Evolutionary conservation across 441 rosid species (phyloP).

Genomic region (Jatropha multifida): DNA sequence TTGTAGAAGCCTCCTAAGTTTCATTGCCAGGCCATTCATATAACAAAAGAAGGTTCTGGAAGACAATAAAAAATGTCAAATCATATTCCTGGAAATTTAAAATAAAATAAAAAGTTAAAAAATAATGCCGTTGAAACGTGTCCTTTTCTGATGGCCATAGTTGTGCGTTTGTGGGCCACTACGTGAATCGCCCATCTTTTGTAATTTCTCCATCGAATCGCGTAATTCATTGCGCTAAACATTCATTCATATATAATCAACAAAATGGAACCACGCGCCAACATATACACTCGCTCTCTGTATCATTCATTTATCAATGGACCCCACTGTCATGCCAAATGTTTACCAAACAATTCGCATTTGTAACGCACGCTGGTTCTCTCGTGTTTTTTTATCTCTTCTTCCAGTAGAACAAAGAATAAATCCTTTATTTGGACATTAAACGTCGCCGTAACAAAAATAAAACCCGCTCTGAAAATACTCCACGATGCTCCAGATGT

Average conservation of each 20-base stretch:
- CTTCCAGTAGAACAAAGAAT: neutral
- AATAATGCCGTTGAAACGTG: constrained; percentile 3
- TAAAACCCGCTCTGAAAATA: neutral
- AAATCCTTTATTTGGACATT: neutral
- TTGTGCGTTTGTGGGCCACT: neutral
- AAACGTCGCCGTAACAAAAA: constrained; percentile 3
- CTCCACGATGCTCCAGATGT: neutral
- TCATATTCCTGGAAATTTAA: neutral
- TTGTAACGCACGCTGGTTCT: neutral
- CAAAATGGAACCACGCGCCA: neutral
- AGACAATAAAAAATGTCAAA: neutral
- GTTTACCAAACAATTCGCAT: neutral
- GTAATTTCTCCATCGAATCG: neutral
- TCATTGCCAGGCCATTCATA: no score
- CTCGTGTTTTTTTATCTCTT: no score
- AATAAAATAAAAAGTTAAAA: neutral
- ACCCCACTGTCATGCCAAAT: neutral
- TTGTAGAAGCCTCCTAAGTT: no score
- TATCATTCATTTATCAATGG: neutral
- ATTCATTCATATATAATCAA: neutral
- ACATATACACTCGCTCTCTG: neutral
- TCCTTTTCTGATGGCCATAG: neutral
- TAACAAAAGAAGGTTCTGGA: neutral
- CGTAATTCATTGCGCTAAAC: constrained; percentile 13
- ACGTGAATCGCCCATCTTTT: neutral